Percentiles rank a stretch among this genome's conserved stretches.
Conservation (phyloP, 805 yeast genomes). For the Kodamaea restingae region DNA sequence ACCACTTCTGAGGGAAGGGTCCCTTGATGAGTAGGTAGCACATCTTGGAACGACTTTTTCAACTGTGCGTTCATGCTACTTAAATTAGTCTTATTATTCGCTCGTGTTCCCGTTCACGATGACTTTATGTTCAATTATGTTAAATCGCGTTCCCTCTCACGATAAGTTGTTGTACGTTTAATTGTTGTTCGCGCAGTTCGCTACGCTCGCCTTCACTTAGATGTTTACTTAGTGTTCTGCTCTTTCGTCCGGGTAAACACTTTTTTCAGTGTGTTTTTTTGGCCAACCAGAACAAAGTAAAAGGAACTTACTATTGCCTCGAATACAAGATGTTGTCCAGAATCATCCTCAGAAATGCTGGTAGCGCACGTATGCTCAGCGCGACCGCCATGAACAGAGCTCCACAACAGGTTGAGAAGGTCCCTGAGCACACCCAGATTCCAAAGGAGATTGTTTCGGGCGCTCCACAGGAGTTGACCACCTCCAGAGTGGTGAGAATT, state of each 20-base stretch:
- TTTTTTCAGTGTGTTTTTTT: constrained; percentile 6
- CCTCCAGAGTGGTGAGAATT: constrained; percentile 68
- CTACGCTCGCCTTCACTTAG: no score
- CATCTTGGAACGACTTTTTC: constrained; percentile 40
- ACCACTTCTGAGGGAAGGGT: constrained; percentile 42
- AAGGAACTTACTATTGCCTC: constrained; percentile 13
- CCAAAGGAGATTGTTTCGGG: constrained; percentile 67
- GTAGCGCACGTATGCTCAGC: constrained; percentile 24
- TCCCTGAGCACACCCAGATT: constrained; percentile 18
- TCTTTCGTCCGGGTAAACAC: constrained; percentile 16
- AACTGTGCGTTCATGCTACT: constrained; percentile 23
- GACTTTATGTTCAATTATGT: no score
- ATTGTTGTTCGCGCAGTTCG: no score
- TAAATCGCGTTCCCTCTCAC: no score
- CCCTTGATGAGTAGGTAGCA: constrained; percentile 46
- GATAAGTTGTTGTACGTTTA: no score
- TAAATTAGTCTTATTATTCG: no score
- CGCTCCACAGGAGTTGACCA: constrained; percentile 64
- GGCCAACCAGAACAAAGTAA: constrained; percentile 26
- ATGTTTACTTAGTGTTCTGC: no score
- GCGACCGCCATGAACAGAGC: constrained; percentile 10
- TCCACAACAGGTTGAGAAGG: constrained; percentile 19
- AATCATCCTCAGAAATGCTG: constrained; percentile 16
- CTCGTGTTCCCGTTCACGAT: no score
- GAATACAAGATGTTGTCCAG: constrained; percentile 21